A percentile compares a stretch with the other conserved stretches of the same genome.
phyloP scores from a whole-genome alignment of 352 stramenopile species.

The Phytophthora fragariaefolia region DNA sequence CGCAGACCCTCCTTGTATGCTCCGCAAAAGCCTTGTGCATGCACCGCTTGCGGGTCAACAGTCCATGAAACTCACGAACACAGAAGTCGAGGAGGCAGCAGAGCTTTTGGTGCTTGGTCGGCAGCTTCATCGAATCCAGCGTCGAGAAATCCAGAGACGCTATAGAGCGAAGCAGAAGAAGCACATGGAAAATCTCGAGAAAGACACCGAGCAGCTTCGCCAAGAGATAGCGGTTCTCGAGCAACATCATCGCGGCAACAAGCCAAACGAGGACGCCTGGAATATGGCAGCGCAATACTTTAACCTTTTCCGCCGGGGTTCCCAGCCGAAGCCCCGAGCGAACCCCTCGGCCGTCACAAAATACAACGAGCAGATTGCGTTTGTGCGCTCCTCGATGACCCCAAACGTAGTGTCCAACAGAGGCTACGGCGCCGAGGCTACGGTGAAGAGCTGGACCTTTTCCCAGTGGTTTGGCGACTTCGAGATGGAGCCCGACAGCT shows the following conservation, averaged over 20 bases:
- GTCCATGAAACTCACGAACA: too few species aligned
- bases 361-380: too few species aligned
- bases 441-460: background rate
- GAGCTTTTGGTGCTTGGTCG: too few species aligned
- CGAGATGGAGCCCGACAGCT: background rate
- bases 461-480: background rate
- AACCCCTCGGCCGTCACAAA: background rate
- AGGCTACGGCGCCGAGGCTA: background rate
- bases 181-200: background rate
- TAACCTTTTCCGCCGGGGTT: background rate
- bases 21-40: too few species aligned
- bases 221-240: background rate
- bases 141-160: too few species aligned
- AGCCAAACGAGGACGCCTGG: too few species aligned
- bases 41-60: too few species aligned
- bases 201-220: background rate
- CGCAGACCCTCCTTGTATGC: too few species aligned
- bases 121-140: too few species aligned
- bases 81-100: too few species aligned
- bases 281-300: background rate
- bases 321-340: background rate
- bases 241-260: background rate
- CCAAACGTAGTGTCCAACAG: background rate
- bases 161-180: too few species aligned
- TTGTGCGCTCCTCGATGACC: too few species aligned